Percentiles rank a stretch among this genome's conserved stretches.
Conservation (phyloP, 305 asterid species). For the Fraxinus albicans region DNA sequence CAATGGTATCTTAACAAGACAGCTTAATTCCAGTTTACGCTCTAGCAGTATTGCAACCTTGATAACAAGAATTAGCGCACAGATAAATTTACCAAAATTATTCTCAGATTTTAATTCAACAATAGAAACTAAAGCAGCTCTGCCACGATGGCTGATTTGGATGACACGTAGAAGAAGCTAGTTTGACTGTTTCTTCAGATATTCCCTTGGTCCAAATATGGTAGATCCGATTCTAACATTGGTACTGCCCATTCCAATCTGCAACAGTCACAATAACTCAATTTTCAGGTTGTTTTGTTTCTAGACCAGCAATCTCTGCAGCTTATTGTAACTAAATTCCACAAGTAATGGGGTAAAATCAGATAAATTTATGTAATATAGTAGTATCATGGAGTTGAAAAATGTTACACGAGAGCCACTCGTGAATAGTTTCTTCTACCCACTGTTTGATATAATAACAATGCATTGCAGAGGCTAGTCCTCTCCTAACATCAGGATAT, state of each 20-base stretch:
- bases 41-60: not conserved
- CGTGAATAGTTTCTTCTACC: not conserved
- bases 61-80: not conserved
- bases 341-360: not conserved
- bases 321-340: not conserved
- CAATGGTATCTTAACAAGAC: not conserved
- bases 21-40: not conserved
- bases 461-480: not conserved
- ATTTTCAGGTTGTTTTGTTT: constrained; percentile 1
- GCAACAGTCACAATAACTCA: constrained; percentile 28
- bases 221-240: constrained; percentile 91
- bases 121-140: constrained; percentile 7
- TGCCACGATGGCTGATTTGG: not conserved
- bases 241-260: constrained; percentile 94
- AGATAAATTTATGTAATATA: not conserved
- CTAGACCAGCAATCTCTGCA: not conserved
- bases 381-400: not conserved
- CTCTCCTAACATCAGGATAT: not conserved
- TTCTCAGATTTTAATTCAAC: not conserved
- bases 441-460: not conserved
- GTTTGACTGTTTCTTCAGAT: constrained; percentile 47
- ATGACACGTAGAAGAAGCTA: constrained; percentile 18
- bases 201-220: constrained; percentile 86
- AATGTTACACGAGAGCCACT: not conserved
- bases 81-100: not conserved